Conservation (phyloP, 192 early-diverging fungal genomes). For the Obelidium mucronatum region DNA sequence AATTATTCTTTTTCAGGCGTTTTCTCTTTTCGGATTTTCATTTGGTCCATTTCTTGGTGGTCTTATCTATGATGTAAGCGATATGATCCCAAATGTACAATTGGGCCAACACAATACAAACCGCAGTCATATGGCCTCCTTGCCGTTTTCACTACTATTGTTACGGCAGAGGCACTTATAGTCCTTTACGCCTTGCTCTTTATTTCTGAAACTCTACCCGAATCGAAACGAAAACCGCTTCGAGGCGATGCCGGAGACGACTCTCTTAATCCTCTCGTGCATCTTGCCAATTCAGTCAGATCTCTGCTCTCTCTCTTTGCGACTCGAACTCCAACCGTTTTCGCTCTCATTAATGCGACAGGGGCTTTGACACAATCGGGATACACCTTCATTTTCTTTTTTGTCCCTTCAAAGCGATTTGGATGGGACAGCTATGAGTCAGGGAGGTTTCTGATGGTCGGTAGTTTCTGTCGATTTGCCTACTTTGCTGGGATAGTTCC, state of each 20-base stretch:
- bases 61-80: conserved; percentile 34
- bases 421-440: conserved; percentile 56
- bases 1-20: conserved; percentile 1
- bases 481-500: conserved; percentile 47
- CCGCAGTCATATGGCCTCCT: too few species aligned
- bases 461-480: conserved; percentile 39
- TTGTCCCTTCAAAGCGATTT: conserved; percentile 43
- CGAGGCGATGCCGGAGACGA: neutral
- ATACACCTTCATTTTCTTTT: conserved; percentile 47
- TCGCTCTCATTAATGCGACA: conserved; percentile 37
- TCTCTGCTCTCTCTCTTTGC: conserved; percentile 5
- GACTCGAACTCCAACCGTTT: conserved; percentile 25
- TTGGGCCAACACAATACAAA: too few species aligned
- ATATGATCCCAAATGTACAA: too few species aligned
- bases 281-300: neutral
- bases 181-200: conserved; percentile 39
- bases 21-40: conserved; percentile 45
- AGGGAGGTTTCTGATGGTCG: conserved; percentile 41
- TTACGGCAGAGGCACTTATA: conserved; percentile 37
- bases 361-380: conserved; percentile 22
- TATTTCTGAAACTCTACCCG: conserved; percentile 49
- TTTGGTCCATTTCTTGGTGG: conserved; percentile 53
- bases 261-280: conserved; percentile 14
- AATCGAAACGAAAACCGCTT: neutral
- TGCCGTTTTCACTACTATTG: conserved; percentile 42